Conservation (phyloP, 2,329 filamentous ascomycete genomes). For the Alternaria incomplexa region DNA sequence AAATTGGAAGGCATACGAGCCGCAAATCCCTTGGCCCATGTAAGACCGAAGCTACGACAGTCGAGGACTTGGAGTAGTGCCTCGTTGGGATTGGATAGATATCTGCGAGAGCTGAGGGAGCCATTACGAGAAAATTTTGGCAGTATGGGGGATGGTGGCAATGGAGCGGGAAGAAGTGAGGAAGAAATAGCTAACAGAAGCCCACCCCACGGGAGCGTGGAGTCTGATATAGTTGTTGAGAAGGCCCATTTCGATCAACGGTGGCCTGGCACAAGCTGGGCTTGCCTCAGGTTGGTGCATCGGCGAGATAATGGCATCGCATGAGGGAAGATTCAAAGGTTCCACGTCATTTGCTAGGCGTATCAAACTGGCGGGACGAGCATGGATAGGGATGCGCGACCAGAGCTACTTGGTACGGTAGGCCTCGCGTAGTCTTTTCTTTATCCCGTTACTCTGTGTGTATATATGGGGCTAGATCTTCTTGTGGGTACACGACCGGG, state of each 20-base stretch:
- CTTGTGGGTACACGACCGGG: constrained; percentile 31
- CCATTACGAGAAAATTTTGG: constrained; percentile 45
- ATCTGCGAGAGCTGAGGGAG: constrained; percentile 49
- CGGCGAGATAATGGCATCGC: constrained; percentile 46
- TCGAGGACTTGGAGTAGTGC: constrained; percentile 46
- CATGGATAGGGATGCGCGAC: constrained; percentile 44
- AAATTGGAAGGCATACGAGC: constrained; percentile 48
- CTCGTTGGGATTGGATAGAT: constrained; percentile 48
- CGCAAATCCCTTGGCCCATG: constrained; percentile 52
- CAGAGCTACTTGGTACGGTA: constrained; percentile 34
- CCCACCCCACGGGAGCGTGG: constrained; percentile 47
- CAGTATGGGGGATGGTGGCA: constrained; percentile 23
- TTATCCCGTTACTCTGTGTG: constrained; percentile 41
- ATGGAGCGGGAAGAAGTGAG: constrained; percentile 27
- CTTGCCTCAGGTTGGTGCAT: constrained; percentile 42
- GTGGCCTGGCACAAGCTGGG: constrained; percentile 35
- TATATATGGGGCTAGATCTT: constrained; percentile 43
- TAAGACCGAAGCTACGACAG: constrained; percentile 50
- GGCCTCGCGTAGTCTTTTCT: constrained; percentile 43
- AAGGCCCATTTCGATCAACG: constrained; percentile 34
- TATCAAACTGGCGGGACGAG: constrained; percentile 44
- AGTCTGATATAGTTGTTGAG: constrained; percentile 48
- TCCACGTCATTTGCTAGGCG: constrained; percentile 49
- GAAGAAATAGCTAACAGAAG: constrained; percentile 35
- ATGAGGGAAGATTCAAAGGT: constrained; percentile 36